Evolutionary conservation across 1,139 yeast genomes (phyloP), one percentile per base, ranked within the genome.

Genomic region (Protomyces macrosporus): DNA sequence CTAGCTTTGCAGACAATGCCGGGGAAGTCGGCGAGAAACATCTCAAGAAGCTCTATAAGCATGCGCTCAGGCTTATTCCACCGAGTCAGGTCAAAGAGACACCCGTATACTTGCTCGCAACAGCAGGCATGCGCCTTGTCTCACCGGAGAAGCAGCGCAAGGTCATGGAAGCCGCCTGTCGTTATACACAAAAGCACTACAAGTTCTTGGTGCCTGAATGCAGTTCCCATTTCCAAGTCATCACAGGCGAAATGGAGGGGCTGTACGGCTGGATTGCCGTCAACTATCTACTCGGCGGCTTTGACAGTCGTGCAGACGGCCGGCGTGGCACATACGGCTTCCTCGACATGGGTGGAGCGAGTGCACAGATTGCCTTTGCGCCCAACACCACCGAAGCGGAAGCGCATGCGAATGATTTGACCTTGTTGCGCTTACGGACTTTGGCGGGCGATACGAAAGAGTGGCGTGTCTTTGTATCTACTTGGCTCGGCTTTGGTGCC

Each of bases 261-360:
- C 70, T 89, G 12, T 88, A 85, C 70, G 93, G 95, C 9, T 89
- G 96, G 96, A 76, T 88, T 7, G 84, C 90, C 0, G 77, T 88
- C 53, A 89, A 89, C 71, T 86, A 87, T 68, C 75, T 88, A 68
- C 79, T 84, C 48, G 87, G 86, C 1, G 76, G 84, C 0, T 77
- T 86, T 55, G 85, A 84, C 9, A 72, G 71, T 5, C 65, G 69
- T n/a, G 84, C 82, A 67, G 75, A 78, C 51, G 78, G 80, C 63
- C 77, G 78, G 63, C 85, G 82, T 67, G 76, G 81, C 34, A 84
- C 95, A 0, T 87, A 83, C 70, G 96, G 96, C 1, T 78, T 88
- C 45, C 74, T 89, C 66, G 95, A 88, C 69, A 86, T 89, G 90
- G 96, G 96, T 3, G 96, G 96, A 0, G 95, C 95, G 0, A 86